phyloP scores from a whole-genome alignment of 2,329 filamentous ascomycete genomes.

The Xylaria sp. region DNA sequence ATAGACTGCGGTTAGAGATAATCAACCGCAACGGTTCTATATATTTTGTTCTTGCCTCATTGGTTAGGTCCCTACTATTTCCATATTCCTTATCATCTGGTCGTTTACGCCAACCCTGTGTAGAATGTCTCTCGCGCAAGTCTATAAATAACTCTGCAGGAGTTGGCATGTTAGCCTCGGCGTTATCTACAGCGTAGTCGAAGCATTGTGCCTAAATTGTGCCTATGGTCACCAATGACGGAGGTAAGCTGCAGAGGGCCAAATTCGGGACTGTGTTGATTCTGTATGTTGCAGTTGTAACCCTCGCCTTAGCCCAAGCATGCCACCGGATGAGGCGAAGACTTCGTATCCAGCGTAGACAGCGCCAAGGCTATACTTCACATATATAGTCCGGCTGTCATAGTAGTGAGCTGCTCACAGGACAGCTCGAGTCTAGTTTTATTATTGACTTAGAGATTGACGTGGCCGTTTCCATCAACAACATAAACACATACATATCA shows the following conservation, averaged over 20 bases:
- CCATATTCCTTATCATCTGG: background rate
- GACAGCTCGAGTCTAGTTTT: background rate
- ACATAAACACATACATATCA: background rate
- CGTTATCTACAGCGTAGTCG: background rate
- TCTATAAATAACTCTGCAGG: background rate
- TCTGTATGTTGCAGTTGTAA: constrained; percentile 13
- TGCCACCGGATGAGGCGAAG: constrained; percentile 7
- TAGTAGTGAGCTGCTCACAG: background rate
- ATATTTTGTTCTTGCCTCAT: background rate
- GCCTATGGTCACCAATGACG: background rate
- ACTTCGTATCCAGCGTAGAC: constrained; percentile 5
- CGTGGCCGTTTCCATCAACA: background rate
- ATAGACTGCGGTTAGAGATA: constrained; percentile 7
- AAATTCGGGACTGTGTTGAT: background rate
- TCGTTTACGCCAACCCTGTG: background rate
- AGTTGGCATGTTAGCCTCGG: background rate
- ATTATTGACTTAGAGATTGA: background rate
- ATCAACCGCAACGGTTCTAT: background rate
- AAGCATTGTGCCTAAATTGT: constrained; percentile 23
- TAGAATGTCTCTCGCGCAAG: background rate
- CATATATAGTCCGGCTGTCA: background rate
- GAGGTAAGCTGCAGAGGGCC: background rate
- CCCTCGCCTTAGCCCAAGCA: constrained; percentile 9
- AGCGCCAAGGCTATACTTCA: constrained; percentile 1
- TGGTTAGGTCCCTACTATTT: background rate